Base-by-base conservation (phyloP, 441 rosid species). In the Sinapis alba region DNA sequence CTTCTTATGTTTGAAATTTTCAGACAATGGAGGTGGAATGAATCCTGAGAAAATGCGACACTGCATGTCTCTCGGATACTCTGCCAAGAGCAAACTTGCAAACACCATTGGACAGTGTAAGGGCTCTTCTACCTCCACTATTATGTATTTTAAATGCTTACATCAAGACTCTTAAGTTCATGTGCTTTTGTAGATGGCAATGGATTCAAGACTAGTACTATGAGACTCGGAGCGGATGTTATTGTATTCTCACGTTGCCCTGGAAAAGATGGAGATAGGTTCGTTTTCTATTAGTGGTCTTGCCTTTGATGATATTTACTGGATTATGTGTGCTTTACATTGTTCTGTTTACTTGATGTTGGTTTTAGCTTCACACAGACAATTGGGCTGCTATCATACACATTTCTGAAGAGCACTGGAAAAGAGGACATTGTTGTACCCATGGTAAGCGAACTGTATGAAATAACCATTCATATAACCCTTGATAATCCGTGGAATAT, bases 221-320 rank as follows among this genome's bases (percentile, higher is more conserved):
- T 95, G 99, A 88, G 99, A 81, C 95, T 95, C n/a, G 99, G 99
- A 24, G 99, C 97, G 63, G 99, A 95, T 91, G 99, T 90, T 62
- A 89, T 95, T 62, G 99, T 95, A 5, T 96, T 95, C 81, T 90
- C 99, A n/a, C 88, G 96, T 27, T 89, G 87, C 79, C 16, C 34
- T 56, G 97, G 91, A 57, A 80, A 84, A 76, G 83, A 85, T 83
- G 90, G 91, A 71, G 88, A 78, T 61, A 79, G 90, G 99, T 93
- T 74, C 34, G 81, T 65, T n/a, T 30, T 73, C 30, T 71, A 2
- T 59, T 62, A 58, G 47, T 15, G 50, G 61, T 71, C 16, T 41
- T 26, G n/a, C 32, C 20, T 24, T 27, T 65, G 4, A 74, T 79
- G 51, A 34, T 21, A n/a, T 66, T 38, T 47, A 28, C 5, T 50